Percentiles rank a stretch among this genome's conserved stretches.
phyloP scores from a whole-genome alignment of 208 protist genomes.

The Porcisia deanei region DNA sequence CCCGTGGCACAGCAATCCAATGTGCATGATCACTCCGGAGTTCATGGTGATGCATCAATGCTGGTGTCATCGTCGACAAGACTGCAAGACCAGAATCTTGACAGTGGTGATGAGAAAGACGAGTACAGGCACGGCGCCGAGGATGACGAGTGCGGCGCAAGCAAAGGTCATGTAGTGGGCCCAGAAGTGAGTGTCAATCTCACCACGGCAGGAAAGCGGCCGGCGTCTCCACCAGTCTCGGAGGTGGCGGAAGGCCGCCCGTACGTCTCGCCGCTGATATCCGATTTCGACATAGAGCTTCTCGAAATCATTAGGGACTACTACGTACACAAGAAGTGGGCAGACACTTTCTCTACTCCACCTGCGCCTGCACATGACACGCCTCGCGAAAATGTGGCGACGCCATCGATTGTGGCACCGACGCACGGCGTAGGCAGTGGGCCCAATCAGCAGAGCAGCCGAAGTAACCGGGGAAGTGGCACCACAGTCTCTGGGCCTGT shows the following conservation, averaged over 20 bases:
- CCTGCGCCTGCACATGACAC: background rate
- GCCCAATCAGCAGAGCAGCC: background rate
- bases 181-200: background rate
- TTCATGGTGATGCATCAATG: background rate
- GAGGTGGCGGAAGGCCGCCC: background rate
- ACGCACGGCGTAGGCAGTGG: background rate
- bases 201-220: background rate
- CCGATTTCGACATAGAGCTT: constrained; percentile 46
- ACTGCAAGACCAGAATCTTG: background rate
- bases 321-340: constrained; percentile 34
- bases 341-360: background rate
- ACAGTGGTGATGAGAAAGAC: background rate
- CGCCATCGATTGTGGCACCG: background rate
- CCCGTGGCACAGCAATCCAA: background rate
- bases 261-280: constrained; percentile 28
- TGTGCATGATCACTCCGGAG: background rate
- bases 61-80: background rate
- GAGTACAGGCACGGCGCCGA: background rate
- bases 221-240: background rate
- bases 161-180: background rate
- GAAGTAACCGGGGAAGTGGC: background rate
- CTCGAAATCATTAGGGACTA: constrained; percentile 51
- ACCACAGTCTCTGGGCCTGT: background rate
- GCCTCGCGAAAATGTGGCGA: background rate
- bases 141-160: background rate